Evolutionary conservation across 164 flowering plant genomes (phyloP).

Genomic region (Litsea cubeba): DNA sequence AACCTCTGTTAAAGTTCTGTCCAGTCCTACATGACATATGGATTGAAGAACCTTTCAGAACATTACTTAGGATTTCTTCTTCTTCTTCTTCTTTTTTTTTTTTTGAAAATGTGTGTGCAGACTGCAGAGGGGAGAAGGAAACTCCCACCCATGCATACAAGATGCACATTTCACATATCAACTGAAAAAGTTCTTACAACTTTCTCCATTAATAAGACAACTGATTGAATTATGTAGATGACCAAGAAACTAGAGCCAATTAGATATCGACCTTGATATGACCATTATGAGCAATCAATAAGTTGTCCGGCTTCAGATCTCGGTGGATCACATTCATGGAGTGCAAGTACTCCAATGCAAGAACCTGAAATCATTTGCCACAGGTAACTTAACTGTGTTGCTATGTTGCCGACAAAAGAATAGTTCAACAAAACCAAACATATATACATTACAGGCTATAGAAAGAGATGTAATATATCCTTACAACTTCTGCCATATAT

Average conservation of each 20-base stretch:
- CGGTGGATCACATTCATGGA: constrained; percentile 88
- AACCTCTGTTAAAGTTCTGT: no score
- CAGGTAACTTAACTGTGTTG: not conserved
- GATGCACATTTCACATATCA: not conserved
- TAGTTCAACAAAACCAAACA: not conserved
- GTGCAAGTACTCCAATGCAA: constrained; percentile 97
- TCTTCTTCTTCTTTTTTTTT: no score
- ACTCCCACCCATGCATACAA: not conserved
- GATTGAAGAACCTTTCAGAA: no score
- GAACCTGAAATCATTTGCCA: constrained; percentile 57
- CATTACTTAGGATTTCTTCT: no score
- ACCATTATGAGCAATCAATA: constrained; percentile 92
- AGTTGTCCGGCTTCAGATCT: constrained; percentile 97
- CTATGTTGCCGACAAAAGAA: not conserved
- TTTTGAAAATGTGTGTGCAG: no score
- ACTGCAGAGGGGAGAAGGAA: no score
- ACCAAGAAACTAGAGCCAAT: not conserved
- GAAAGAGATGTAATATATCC: constrained; percentile 15
- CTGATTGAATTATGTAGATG: not conserved
- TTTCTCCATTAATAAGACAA: constrained; percentile 1
- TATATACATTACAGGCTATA: not conserved
- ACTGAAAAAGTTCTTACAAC: not conserved
- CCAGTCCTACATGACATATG: no score
- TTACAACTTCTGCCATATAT: constrained; percentile 95
- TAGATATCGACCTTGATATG: constrained; percentile 83